phyloP scores from a whole-genome alignment of 208 protist genomes.

The Naegleria fowleri region DNA sequence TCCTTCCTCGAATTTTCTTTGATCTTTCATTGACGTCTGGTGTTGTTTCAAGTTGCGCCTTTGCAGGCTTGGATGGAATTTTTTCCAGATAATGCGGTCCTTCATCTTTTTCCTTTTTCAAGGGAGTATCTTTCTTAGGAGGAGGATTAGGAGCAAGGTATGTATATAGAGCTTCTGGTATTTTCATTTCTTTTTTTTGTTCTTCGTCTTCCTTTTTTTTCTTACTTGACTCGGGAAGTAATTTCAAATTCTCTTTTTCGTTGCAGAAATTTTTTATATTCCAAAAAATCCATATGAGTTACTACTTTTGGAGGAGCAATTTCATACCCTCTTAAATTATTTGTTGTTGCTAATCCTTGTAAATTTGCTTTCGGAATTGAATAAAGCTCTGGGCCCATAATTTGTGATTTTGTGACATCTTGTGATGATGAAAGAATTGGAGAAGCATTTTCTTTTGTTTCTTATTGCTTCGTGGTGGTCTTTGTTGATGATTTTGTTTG shows the following conservation, averaged over 20 bases:
- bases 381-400: not conserved
- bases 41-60: not conserved
- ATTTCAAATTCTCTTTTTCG: not conserved
- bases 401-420: no score
- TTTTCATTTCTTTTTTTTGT: not conserved
- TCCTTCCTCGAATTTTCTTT: not conserved
- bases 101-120: not conserved
- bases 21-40: not conserved
- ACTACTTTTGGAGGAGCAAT: not conserved
- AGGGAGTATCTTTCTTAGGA: not conserved
- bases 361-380: not conserved
- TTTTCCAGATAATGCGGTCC: not conserved
- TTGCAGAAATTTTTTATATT: not conserved
- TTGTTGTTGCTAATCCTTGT: not conserved
- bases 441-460: no score
- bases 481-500: no score
- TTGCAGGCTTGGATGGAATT: not conserved
- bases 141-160: not conserved
- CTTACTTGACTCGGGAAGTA: not conserved
- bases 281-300: not conserved
- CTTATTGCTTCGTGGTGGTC: no score
- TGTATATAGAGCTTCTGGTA: not conserved
- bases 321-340: constrained; percentile 2
- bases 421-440: no score
- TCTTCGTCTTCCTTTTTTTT: not conserved